phyloP scores from a whole-genome alignment of 169 alveolate species.

The Eimeria falciformis region DNA sequence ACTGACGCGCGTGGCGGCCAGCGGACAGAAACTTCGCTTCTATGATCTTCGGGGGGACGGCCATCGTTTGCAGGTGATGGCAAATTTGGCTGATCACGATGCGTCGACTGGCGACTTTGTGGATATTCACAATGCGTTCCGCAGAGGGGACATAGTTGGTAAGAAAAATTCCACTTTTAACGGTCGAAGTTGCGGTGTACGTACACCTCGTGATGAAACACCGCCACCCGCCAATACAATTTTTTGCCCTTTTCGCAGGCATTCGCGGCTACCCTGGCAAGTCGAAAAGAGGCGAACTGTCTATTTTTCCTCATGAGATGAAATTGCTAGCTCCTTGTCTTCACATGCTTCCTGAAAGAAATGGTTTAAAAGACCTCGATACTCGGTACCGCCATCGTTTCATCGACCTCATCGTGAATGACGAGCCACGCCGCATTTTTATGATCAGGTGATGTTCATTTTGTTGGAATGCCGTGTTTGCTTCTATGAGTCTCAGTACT shows the following conservation, averaged over 20 bases:
- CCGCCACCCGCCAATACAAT: not conserved
- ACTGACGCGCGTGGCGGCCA: constrained; percentile 88
- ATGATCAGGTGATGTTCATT: constrained; percentile 84
- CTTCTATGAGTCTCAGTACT: not conserved
- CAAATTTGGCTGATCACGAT: constrained; percentile 81
- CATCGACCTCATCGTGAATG: constrained; percentile 96
- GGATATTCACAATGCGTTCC: constrained; percentile 67
- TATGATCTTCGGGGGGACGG: constrained; percentile 94
- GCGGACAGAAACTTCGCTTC: constrained; percentile 93
- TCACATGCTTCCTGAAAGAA: constrained; percentile 97
- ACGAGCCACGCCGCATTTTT: constrained; percentile 91
- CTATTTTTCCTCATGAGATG: constrained; percentile 93
- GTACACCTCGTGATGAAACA: not conserved
- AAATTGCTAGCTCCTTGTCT: constrained; percentile 95
- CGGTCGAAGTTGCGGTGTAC: not conserved
- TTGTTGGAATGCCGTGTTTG: not conserved
- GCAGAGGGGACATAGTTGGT: constrained; percentile 74
- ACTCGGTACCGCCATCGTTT: constrained; percentile 96
- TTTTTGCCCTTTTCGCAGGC: constrained; percentile 43
- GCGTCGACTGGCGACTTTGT: constrained; percentile 80
- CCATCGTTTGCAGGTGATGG: constrained; percentile 90
- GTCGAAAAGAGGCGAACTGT: constrained; percentile 97
- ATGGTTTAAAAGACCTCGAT: constrained; percentile 97
- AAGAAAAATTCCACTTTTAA: not conserved
- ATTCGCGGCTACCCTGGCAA: constrained; percentile 88